Evolutionary conservation across 2,329 filamentous ascomycete species (phyloP).

Genomic region (Neoarthrinium moseri): DNA sequence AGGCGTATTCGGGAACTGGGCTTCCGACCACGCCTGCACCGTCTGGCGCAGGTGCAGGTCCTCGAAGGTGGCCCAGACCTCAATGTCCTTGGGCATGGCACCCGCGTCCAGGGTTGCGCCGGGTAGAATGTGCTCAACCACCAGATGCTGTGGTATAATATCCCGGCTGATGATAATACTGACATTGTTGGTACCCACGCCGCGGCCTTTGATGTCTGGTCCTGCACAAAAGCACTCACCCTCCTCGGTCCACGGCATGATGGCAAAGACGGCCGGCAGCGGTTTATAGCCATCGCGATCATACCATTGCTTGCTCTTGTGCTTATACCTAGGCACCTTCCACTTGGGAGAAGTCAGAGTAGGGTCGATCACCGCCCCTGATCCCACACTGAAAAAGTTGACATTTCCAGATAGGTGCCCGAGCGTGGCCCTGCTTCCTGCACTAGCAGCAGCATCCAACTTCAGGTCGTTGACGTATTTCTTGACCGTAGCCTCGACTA

Average conservation of each 20-base stretch:
- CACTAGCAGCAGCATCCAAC: constrained; percentile 45
- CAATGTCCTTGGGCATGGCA: constrained; percentile 65
- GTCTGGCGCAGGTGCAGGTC: constrained; percentile 40
- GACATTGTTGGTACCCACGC: constrained; percentile 58
- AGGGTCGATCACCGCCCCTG: constrained; percentile 65
- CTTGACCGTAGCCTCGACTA: constrained; percentile 41
- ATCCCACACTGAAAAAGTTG: constrained; percentile 70
- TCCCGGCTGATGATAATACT: constrained; percentile 57
- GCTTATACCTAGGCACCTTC: constrained; percentile 27
- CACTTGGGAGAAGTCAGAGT: constrained; percentile 60
- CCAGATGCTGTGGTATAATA: constrained; percentile 66
- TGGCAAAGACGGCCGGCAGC: constrained; percentile 50
- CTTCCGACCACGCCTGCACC: constrained; percentile 41
- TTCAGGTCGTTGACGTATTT: constrained; percentile 44
- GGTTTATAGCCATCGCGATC: constrained; percentile 21
- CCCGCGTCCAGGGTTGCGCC: constrained; percentile 60
- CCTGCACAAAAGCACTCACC: constrained; percentile 87
- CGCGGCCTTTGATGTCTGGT: constrained; percentile 38
- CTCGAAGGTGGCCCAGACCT: constrained; percentile 64
- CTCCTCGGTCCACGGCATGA: constrained; percentile 71
- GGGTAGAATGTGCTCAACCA: constrained; percentile 69
- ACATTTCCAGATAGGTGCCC: constrained; percentile 50
- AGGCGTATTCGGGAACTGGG: constrained; percentile 35
- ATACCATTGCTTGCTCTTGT: constrained; percentile 24
- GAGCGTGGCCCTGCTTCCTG: constrained; percentile 44